Percentiles rank a stretch among this genome's conserved stretches.
These are phyloP conservation scores for Boletus patriciae DNA, from an alignment of 768 basidiomycete species.

Conservation along the genomic window DNA sequence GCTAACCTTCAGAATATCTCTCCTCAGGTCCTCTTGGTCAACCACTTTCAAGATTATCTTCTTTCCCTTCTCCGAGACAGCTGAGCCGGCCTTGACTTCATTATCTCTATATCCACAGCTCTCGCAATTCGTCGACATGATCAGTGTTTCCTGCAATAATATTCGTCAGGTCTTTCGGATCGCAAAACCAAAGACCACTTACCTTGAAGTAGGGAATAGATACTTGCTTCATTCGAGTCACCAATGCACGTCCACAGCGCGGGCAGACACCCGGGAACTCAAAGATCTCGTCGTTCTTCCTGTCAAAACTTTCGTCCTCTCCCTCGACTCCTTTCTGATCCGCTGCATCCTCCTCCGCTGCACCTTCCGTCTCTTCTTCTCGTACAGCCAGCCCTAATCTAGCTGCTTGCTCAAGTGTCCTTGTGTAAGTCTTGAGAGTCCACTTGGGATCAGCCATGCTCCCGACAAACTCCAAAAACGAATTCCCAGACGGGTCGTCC, in stretches of 20 bases:
- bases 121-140: conserved; percentile 98
- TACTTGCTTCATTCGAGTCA: conserved; percentile 95
- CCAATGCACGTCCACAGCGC: conserved; percentile 77
- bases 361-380: conserved; percentile 37
- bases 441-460: conserved; percentile 92
- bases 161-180: background rate
- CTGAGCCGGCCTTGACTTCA: conserved; percentile 93
- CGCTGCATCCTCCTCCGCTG: background rate
- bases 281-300: conserved; percentile 81
- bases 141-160: conserved; percentile 74
- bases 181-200: background rate
- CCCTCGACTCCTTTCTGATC: conserved; percentile 11
- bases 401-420: conserved; percentile 80
- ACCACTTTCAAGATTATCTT: conserved; percentile 86
- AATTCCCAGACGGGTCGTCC: conserved; percentile 94
- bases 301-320: conserved; percentile 27
- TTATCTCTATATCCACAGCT: conserved; percentile 95
- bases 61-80: conserved; percentile 86
- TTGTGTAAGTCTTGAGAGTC: conserved; percentile 79
- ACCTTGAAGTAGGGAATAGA: conserved; percentile 98
- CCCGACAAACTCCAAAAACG: conserved; percentile 90
- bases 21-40: conserved; percentile 86
- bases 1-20: conserved; percentile 90
- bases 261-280: conserved; percentile 87
- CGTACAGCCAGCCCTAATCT: conserved; percentile 67